Conservation (phyloP, 768 basidiomycete species). For the Tulasnella sp. region DNA sequence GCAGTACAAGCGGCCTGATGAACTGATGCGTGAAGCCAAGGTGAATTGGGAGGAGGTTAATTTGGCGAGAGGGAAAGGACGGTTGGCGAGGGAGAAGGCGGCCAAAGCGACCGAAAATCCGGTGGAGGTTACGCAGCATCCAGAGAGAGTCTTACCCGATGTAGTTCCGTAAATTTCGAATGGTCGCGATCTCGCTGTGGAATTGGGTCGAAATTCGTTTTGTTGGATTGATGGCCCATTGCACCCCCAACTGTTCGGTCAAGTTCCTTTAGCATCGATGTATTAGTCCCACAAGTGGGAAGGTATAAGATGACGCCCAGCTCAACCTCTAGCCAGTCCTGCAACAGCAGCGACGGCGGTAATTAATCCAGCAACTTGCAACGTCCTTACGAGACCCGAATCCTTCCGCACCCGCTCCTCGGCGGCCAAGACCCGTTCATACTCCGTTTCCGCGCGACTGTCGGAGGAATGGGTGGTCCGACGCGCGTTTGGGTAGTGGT, state of each 20-base stretch:
- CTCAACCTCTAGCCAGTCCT: neutral
- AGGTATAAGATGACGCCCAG: neutral
- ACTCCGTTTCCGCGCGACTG: neutral
- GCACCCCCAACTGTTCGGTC: neutral
- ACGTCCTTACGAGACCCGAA: conserved; percentile 25
- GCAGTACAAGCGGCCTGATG: neutral
- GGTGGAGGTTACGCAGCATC: neutral
- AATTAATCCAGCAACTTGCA: conserved; percentile 29
- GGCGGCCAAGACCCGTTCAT: conserved; percentile 16
- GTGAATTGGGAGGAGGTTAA: conserved; percentile 63
- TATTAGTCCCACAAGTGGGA: neutral
- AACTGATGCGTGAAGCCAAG: conserved; percentile 51
- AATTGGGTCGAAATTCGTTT: neutral
- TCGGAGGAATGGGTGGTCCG: neutral
- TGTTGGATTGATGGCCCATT: neutral
- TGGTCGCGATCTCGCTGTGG: neutral
- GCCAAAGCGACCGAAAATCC: conserved; percentile 33
- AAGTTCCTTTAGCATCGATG: neutral
- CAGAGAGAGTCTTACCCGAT: neutral
- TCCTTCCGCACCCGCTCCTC: conserved; percentile 28
- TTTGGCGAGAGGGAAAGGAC: conserved; percentile 66
- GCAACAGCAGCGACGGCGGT: conserved; percentile 25
- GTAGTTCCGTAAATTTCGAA: neutral
- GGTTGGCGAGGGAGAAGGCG: conserved; percentile 60
- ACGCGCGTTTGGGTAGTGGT: neutral